Evolutionary conservation across 345 rosid genomes (phyloP).

Genomic region (Ceriops zippeliana): DNA sequence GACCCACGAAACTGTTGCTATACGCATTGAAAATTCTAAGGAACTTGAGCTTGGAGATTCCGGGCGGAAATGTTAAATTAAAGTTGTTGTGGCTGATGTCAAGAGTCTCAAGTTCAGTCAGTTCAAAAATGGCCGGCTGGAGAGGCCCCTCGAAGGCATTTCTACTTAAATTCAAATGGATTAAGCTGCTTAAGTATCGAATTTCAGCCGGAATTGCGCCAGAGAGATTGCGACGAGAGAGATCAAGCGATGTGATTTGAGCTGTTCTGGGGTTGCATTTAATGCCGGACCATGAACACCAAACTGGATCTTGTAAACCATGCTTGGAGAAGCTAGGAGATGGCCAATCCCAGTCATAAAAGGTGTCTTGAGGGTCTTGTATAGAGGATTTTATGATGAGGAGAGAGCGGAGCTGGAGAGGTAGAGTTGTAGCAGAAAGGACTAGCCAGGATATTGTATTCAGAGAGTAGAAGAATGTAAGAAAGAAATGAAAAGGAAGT

Average conservation of each 20-base stretch:
- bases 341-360: conserved; percentile 76
- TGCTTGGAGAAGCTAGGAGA: conserved; percentile 28
- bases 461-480: conserved; percentile 29
- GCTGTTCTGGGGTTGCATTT: conserved; percentile 49
- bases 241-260: conserved; percentile 65
- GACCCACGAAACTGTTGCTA: conserved; percentile 75
- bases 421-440: conserved; percentile 31
- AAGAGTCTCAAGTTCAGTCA: conserved; percentile 48
- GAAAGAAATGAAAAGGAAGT: conserved; percentile 39
- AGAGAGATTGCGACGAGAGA: conserved; percentile 66
- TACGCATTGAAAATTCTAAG: conserved; percentile 59
- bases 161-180: conserved; percentile 66
- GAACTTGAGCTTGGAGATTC: conserved; percentile 70
- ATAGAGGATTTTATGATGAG: conserved; percentile 69
- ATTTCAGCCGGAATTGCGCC: conserved; percentile 64
- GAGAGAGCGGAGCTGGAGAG: conserved; percentile 63
- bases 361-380: conserved; percentile 45
- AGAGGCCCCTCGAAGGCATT: conserved; percentile 62
- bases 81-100: conserved; percentile 86
- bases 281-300: conserved; percentile 94
- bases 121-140: conserved; percentile 51
- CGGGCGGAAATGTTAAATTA: conserved; percentile 67
- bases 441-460: conserved; percentile 33
- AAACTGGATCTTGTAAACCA: conserved; percentile 33
- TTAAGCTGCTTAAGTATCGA: conserved; percentile 49